phyloP scores from a whole-genome alignment of 805 yeast species.

The Teunomyces atbi region DNA sequence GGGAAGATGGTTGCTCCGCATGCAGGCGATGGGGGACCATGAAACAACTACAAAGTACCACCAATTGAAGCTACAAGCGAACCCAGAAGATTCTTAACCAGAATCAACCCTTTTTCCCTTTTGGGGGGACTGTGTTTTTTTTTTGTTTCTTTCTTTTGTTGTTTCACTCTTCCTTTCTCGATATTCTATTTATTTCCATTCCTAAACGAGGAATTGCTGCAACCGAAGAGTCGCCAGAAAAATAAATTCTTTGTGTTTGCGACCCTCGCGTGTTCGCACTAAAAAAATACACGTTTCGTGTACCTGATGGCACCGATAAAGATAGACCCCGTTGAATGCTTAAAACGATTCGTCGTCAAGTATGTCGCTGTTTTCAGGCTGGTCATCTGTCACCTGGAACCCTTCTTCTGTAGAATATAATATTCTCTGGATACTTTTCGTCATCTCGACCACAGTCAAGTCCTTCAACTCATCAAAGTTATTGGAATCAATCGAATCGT shows the following conservation, averaged over 20 bases:
- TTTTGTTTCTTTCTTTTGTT: not conserved
- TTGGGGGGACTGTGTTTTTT: too few relatives aligned
- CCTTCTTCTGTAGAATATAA: constrained; percentile 84
- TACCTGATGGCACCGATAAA: too few relatives aligned
- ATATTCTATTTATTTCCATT: not conserved
- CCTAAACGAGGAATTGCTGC: constrained; percentile 1
- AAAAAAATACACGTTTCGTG: too few relatives aligned
- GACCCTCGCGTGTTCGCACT: not conserved
- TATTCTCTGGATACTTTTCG: constrained; percentile 66
- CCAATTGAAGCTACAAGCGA: too few relatives aligned
- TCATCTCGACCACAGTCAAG: constrained; percentile 25
- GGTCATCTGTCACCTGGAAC: constrained; percentile 55
- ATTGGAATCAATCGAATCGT: constrained; percentile 17
- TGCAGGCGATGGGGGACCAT: not conserved
- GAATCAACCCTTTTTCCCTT: too few relatives aligned
- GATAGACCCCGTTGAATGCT: too few relatives aligned
- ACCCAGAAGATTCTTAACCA: too few relatives aligned
- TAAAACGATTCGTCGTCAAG: constrained; percentile 22
- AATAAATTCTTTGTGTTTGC: not conserved
- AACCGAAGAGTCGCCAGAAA: not conserved
- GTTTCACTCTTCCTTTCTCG: not conserved
- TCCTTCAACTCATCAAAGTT: constrained; percentile 43
- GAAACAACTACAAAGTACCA: not conserved
- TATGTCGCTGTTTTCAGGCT: constrained; percentile 8
- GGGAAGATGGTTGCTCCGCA: not conserved